Conservation (phyloP, 768 basidiomycete genomes). For the Lentinula edodes region DNA sequence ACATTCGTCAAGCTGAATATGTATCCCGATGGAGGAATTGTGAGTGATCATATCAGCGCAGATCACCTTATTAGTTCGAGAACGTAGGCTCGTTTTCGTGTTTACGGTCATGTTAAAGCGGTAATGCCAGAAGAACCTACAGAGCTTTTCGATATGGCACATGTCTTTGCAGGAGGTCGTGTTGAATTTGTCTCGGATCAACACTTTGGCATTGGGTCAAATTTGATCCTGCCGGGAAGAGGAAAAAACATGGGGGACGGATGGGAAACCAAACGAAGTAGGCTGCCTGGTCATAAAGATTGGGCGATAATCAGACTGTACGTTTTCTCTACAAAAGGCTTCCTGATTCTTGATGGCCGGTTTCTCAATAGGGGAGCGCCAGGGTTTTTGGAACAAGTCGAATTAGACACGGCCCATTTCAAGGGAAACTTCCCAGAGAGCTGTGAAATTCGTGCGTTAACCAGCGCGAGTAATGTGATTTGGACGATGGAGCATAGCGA, state of each 20-base stretch:
- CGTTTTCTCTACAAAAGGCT: slow-evolving; percentile 21
- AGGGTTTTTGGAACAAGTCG: slow-evolving; percentile 68
- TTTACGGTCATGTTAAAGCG: slow-evolving; percentile 75
- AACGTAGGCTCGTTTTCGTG: slow-evolving; percentile 81
- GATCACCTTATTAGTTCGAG: slow-evolving; percentile 1
- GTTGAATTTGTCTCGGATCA: slow-evolving; percentile 88
- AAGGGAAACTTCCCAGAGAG: slow-evolving; percentile 94
- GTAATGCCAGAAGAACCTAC: slow-evolving; percentile 46
- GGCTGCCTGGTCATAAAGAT: slow-evolving; percentile 75
- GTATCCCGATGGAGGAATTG: slow-evolving; percentile 97
- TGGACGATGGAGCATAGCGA: slow-evolving; percentile 28
- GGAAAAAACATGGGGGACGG: slow-evolving; percentile 97
- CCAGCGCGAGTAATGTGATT: slow-evolving; percentile 27
- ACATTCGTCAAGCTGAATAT: slow-evolving; percentile 90
- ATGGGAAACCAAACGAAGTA: slow-evolving; percentile 95
- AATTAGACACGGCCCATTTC: slow-evolving; percentile 94
- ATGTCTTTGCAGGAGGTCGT: slow-evolving; percentile 84
- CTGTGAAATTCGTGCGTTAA: slow-evolving; percentile 70
- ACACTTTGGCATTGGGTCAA: slow-evolving; percentile 90
- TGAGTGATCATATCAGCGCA: slow-evolving; percentile 31
- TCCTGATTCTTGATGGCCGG: slow-evolving; percentile 3
- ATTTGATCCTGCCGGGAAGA: slow-evolving; percentile 87
- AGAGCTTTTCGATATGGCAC: slow-evolving; percentile 75
- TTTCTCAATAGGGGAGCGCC: slow-evolving; percentile 53
- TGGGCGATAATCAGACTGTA: slow-evolving; percentile 90